A percentile compares a stretch with the other conserved stretches of the same genome.
These are phyloP conservation scores for Verruconis gallopava DNA, from an alignment of 2,329 filamentous ascomycete genomes.

Conservation along the genomic window DNA sequence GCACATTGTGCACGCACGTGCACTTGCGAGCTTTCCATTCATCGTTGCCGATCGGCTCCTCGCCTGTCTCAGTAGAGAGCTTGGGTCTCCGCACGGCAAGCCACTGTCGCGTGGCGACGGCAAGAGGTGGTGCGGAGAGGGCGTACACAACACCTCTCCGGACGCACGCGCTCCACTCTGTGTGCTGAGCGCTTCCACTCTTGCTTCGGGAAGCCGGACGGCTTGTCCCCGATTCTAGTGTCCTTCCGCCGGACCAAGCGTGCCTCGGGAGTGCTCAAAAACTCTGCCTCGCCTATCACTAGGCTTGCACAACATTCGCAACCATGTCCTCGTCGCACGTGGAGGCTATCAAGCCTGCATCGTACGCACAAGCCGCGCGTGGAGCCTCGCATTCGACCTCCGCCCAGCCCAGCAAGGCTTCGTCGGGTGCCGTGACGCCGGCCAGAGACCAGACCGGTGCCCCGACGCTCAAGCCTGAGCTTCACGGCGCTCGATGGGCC, in stretches of 20 bases:
- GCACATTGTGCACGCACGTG: too few species aligned
- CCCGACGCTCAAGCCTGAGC: conserved; percentile 22
- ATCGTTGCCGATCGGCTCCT: too few species aligned
- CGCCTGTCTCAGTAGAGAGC: too few species aligned
- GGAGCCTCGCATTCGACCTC: conserved; percentile 46
- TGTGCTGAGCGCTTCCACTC: conserved; percentile 1
- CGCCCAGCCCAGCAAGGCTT: conserved; percentile 32
- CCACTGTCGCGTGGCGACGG: not conserved
- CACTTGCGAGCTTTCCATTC: too few species aligned
- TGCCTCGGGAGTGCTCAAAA: too few species aligned
- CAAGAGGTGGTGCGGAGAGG: conserved; percentile 27
- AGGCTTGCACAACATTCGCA: too few species aligned
- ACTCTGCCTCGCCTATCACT: too few species aligned
- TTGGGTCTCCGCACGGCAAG: too few species aligned
- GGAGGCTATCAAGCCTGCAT: not conserved
- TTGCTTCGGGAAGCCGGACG: not conserved
- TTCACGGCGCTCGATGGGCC: conserved; percentile 26
- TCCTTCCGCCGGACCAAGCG: too few species aligned
- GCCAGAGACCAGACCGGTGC: conserved; percentile 22
- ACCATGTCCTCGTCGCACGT: not conserved
- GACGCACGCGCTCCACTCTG: conserved; percentile 15
- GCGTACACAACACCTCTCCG: conserved; percentile 27
- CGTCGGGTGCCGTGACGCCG: conserved; percentile 26
- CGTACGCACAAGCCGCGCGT: conserved; percentile 86
- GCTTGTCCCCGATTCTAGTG: too few species aligned